Base-by-base conservation (phyloP, 1,139 yeast genomes). In the Pichia sp. region DNA sequence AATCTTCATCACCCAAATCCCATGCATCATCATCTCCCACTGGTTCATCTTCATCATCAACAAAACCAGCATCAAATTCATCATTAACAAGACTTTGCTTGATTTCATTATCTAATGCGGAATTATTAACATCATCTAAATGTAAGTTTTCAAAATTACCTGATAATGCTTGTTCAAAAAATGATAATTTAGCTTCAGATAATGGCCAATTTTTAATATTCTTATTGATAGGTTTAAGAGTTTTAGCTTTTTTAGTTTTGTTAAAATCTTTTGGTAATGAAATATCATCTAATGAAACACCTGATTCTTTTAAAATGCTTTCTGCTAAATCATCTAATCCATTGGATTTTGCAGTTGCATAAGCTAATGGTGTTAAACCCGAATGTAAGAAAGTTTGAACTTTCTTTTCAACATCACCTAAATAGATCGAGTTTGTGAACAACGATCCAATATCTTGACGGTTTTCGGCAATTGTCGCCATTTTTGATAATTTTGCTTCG, bases 291-390 rank as follows among this genome's bases (percentile, higher is more conserved):
- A 44, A 89, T 38, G 76, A 74, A 39, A 87, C 75, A 11, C 83
- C 88, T 31, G 91, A 81, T 59, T 86, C 84, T 47, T 77, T 79
- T 59, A 91, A 73, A 53, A 88, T 85, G 48, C 81, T 77, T 46
- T 79, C 77, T 31, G 96, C 96, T 54, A 84, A 73, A 43, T 83
- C 91, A 43, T 76, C 79, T 59, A 90, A 78, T 7, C 96, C 97
- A 61, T 85, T 87, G 38, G 95, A 76, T 69, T 87, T 88, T 30
- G 99, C 98, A 58, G 91, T 79, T 30, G 97, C 87, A 68, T 90
- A 95, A 1, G 99, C 99, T 63, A 95, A 79, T 10, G 99, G 93
- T 52, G 79, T 72, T 72, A 91, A 77, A 30, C 97, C 97, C 53
- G 87, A 82, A 61, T 85, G 82, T 51, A 85, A 79, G 64, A 87